Evolutionary conservation across 805 yeast species (phyloP), one percentile per base, ranked within the genome.

Genomic region (Myxozyma kluyveri): DNA sequence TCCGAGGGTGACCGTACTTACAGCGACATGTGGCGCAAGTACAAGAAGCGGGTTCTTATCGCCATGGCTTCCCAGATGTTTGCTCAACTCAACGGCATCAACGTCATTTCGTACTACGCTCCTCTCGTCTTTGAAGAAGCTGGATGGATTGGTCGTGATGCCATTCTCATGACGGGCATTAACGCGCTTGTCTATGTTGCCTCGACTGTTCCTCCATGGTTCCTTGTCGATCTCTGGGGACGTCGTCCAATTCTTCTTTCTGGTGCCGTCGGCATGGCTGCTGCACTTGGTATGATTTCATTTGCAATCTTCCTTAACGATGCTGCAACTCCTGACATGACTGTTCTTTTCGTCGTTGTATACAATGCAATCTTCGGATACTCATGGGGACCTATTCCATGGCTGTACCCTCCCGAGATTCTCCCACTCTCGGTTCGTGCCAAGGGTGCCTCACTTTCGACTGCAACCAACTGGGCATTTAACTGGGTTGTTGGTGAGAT

Each of bases 41-140:
- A 90, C 68, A 81, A 82, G 57, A 80, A 81, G 65, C 75, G 97
- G 45, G 82, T 90, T 21, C 75, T 88, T 32, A 86, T 90, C 57
- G 96, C 96, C 1, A 88, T 93, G 81, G 81, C 88, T 32, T 84
- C 96, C 2, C 95, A 87, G 66, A 81, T 88, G 73, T 88, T 90
- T 74, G 96, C 97, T 2, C 96, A 90, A 69, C 74, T 90, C 67
- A 86, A 89, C 67, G 97, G 97, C 63, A 90, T 89, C 69, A 90
- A 89, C 65, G 91, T 90, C 46, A 87, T 90, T 49, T 83, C 95
- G 1, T 90, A 90, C 69, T 89, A 89, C 71, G 96, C 96, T 1
- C 96, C 96, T 1, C 72, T 90, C 69, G 95, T 89, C 43, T 90
- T 89, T 69, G 96, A 90, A 67, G 86, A 86, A 61, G 96, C 96